Percentiles rank a stretch among this genome's conserved stretches.
These are phyloP conservation scores for Rubroshorea leprosula DNA, from an alignment of 345 rosid species.

Conservation along the genomic window DNA sequence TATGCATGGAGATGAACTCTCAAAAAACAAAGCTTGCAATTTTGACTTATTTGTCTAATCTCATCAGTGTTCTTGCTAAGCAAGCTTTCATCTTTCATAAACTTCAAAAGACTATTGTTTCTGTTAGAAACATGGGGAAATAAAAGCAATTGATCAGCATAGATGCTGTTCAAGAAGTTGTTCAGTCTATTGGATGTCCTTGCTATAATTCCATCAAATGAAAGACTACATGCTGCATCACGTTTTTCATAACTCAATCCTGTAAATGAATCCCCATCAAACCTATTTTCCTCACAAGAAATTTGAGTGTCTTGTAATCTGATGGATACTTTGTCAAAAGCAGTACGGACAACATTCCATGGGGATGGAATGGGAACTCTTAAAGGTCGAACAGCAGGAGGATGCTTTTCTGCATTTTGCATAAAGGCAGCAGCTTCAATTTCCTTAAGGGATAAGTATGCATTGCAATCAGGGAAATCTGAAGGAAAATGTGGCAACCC, in stretches of 20 bases:
- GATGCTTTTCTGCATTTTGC: slow-evolving; percentile 39
- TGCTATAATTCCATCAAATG: slow-evolving; percentile 46
- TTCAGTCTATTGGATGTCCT: slow-evolving; percentile 48
- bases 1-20: slow-evolving; percentile 73
- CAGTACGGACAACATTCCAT: slow-evolving; percentile 48
- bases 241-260: slow-evolving; percentile 12
- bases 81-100: slow-evolving; percentile 30
- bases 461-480: slow-evolving; percentile 79
- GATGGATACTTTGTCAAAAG: slow-evolving; percentile 23
- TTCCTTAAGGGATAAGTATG: slow-evolving; percentile 50
- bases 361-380: slow-evolving; percentile 65
- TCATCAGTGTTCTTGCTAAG: slow-evolving; percentile 20
- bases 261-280: slow-evolving; percentile 8
- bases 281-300: slow-evolving; percentile 20
- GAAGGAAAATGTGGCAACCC: slow-evolving; percentile 73
- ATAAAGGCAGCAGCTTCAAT: slow-evolving; percentile 43
- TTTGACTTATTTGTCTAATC: slow-evolving; percentile 23
- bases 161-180: slow-evolving; percentile 33
- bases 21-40: slow-evolving; percentile 48
- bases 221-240: slow-evolving; percentile 16
- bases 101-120: slow-evolving; percentile 23
- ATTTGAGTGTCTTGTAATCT: slow-evolving; percentile 13
- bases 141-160: slow-evolving; percentile 32
- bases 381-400: slow-evolving; percentile 52
- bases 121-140: slow-evolving; percentile 34